Evolutionary conservation across 345 rosid genomes (phyloP), one percentile per base, ranked within the genome.

Genomic region (Salix dunnii): DNA sequence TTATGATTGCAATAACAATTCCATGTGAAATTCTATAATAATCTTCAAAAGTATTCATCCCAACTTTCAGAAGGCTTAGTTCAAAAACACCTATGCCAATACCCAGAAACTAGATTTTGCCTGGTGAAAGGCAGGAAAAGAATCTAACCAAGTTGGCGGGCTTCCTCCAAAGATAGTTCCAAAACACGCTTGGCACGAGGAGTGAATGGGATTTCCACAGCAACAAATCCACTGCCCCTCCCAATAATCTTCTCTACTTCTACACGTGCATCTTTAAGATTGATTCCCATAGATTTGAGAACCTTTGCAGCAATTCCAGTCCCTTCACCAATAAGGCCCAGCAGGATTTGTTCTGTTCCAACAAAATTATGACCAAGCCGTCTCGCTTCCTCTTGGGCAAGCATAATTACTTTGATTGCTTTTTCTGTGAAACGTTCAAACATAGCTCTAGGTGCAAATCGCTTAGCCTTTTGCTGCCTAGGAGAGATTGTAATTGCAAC

Each of bases 231-330:
- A 69, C 96, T 92, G 60, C 99, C 99, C 77, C 97, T 85, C 58
- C 99, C 99, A 80, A 93, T 96, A 21, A 96, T 93, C 79, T 96
- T 93, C 81, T 93, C 99, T n/a, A 96, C 99, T 76, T 96, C 99
- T 0, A 93, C 92, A 18, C 99, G 97, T 2, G 98, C 93, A 70
- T 93, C 96, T 82, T 92, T 92, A 70, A 96, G 96, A 85, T 91
- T 93, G 76, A 96, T 93, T 77, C 99, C 99, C 98, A 93, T 88
- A 64, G 98, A 93, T 71, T 96, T 93, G 43, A 96, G 96, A 78
- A 96, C 98, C 84, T 93, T 92, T 0, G 99, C 97, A 67, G 97
- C 98, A 79, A 96, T 93, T 40, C 98, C 98, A 64, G 98, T 91
- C 61, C 99, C 99, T 86, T 93, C 97, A 38, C 98, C 96, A 36